phyloP scores from a whole-genome alignment of 1,284 basidiomycete genomes.

The Fistulinella cinereoalba region DNA sequence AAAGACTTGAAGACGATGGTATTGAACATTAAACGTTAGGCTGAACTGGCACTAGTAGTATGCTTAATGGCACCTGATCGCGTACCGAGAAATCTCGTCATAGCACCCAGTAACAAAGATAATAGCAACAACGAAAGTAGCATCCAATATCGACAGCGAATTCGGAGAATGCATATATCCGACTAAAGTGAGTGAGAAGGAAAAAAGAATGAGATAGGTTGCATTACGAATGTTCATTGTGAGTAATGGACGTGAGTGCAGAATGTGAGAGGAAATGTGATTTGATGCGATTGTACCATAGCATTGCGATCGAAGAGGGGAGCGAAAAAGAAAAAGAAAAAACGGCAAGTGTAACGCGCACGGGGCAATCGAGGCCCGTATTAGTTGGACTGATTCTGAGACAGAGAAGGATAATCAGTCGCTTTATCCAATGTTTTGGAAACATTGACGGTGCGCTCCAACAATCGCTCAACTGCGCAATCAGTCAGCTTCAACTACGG shows the following conservation, averaged over 20 bases:
- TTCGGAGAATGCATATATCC: slow-evolving; percentile 22
- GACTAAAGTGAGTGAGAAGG: slow-evolving; percentile 18
- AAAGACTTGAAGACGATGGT: slow-evolving; percentile 17
- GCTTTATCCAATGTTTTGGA: slow-evolving; percentile 30
- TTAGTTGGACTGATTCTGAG: slow-evolving; percentile 21
- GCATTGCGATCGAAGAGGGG: slow-evolving; percentile 34
- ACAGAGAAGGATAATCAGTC: slow-evolving; percentile 32
- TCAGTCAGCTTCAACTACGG: slow-evolving; percentile 5
- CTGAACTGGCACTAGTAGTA: too few species aligned
- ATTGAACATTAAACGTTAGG: too few species aligned
- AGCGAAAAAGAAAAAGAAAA: slow-evolving; percentile 12
- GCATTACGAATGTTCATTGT: slow-evolving; percentile 41
- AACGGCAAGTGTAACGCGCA: slow-evolving; percentile 11
- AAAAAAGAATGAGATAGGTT: slow-evolving; percentile 20
- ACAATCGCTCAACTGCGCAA: slow-evolving; percentile 60
- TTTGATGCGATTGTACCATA: slow-evolving; percentile 39
- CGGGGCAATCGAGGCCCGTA: neutral
- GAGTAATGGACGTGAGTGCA: slow-evolving; percentile 34
- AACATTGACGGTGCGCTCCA: slow-evolving; percentile 43
- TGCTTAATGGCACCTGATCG: too few species aligned
- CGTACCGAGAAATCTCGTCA: too few species aligned
- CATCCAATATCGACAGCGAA: slow-evolving; percentile 35
- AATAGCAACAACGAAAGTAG: slow-evolving; percentile 14
- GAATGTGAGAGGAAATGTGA: slow-evolving; percentile 21
- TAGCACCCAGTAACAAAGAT: slow-evolving; percentile 10